Conservation (phyloP, 192 early-diverging fungal species). For the Rhizophagus sp. region DNA sequence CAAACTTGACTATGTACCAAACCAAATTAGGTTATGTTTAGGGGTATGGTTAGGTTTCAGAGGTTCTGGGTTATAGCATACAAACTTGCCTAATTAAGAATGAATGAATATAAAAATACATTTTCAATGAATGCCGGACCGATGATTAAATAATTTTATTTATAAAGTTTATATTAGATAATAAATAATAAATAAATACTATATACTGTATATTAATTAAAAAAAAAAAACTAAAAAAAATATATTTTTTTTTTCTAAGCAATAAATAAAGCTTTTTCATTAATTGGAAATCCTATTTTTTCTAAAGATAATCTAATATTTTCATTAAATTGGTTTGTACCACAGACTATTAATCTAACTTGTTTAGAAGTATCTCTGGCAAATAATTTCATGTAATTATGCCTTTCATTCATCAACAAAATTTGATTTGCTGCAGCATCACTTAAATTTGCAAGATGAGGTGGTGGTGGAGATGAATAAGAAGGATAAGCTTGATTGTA, state of each 20-base stretch:
- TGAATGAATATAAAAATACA: too few species aligned
- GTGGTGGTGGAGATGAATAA: not conserved
- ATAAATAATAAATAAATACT: too few species aligned
- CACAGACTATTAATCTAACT: not conserved
- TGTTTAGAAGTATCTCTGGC: not conserved
- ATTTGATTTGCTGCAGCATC: not conserved
- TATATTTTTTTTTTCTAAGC: not conserved
- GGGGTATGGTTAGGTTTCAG: too few species aligned
- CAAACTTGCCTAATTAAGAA: too few species aligned
- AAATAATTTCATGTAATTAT: not conserved
- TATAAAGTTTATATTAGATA: too few species aligned
- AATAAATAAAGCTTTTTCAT: slow-evolving; percentile 5
- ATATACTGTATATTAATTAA: too few species aligned
- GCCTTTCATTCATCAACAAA: not conserved
- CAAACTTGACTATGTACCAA: too few species aligned
- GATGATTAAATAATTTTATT: too few species aligned
- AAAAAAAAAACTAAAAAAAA: too few species aligned
- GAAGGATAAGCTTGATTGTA: not conserved
- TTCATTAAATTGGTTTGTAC: not conserved
- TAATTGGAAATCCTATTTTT: not conserved
- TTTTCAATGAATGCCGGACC: too few species aligned
- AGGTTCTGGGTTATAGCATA: too few species aligned
- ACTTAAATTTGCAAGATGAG: not conserved
- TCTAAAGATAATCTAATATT: not conserved
- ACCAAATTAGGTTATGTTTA: too few species aligned